phyloP scores from a whole-genome alignment of 1,139 yeast species.

The Yamadazyma dushanensis region DNA sequence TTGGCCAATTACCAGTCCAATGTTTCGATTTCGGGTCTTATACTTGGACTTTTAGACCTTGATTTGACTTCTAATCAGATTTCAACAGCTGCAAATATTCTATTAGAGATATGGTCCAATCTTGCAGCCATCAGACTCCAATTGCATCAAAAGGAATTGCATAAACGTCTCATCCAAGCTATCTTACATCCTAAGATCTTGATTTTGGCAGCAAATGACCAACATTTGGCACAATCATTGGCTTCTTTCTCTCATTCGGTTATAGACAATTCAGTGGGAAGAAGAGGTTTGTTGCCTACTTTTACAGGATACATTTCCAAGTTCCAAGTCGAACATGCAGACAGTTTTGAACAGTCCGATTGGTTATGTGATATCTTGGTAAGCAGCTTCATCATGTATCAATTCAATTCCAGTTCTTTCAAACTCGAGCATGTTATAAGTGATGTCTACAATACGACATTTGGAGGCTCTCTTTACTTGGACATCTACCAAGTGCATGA shows the following conservation, averaged over 20 bases:
- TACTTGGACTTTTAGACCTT: conserved; percentile 12
- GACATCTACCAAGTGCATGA: conserved; percentile 63
- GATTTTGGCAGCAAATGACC: conserved; percentile 16
- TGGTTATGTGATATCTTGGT: conserved; percentile 63
- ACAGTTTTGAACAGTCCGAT: conserved; percentile 34
- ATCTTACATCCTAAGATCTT: conserved; percentile 21
- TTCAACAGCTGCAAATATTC: conserved; percentile 26
- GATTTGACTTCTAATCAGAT: conserved; percentile 5
- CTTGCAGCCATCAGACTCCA: conserved; percentile 63
- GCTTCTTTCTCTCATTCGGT: conserved; percentile 42
- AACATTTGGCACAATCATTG: conserved; percentile 23
- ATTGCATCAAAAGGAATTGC: conserved; percentile 65
- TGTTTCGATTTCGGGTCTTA: conserved; percentile 23
- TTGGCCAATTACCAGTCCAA: conserved; percentile 28
- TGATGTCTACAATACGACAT: conserved; percentile 42
- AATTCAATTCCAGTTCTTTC: conserved; percentile 58
- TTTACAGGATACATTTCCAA: conserved; percentile 46
- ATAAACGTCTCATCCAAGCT: conserved; percentile 46
- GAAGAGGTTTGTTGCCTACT: conserved; percentile 69
- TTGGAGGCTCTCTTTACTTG: conserved; percentile 41
- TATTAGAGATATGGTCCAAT: conserved; percentile 55
- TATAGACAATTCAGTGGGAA: conserved; percentile 53
- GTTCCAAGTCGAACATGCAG: conserved; percentile 34
- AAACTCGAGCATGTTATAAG: conserved; percentile 61
- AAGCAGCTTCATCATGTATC: conserved; percentile 47